Percentiles rank a stretch among this genome's conserved stretches.
phyloP scores from a whole-genome alignment of 1,284 basidiomycete genomes.

The Wallemia hederae region DNA sequence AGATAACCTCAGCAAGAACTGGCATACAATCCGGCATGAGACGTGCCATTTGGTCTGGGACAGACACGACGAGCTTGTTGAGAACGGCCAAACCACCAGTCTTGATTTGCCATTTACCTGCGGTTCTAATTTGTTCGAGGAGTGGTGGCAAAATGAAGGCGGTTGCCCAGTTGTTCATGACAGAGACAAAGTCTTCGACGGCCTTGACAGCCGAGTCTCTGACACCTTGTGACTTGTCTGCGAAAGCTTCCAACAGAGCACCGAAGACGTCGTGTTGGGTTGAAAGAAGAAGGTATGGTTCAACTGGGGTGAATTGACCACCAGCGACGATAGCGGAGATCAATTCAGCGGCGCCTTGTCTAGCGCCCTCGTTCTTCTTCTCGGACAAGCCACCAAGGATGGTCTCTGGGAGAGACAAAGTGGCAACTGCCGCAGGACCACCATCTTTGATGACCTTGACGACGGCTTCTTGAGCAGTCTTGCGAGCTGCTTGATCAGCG shows the following conservation, averaged over 20 bases:
- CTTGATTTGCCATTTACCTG: conserved; percentile 99
- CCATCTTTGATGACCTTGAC: conserved; percentile 26
- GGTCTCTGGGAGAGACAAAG: background rate
- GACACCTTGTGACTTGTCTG: conserved; percentile 67
- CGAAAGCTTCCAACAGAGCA: conserved; percentile 64
- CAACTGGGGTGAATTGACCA: conserved; percentile 54
- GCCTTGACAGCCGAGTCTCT: conserved; percentile 61
- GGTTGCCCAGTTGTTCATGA: conserved; percentile 73
- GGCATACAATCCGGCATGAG: conserved; percentile 93
- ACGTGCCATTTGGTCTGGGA: conserved; percentile 56
- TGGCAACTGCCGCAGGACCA: background rate
- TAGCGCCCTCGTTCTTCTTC: conserved; percentile 63
- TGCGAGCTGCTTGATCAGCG: conserved; percentile 40
- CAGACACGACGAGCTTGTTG: conserved; percentile 64
- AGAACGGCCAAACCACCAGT: conserved; percentile 56
- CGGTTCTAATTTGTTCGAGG: conserved; percentile 78
- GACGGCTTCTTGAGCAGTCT: conserved; percentile 38
- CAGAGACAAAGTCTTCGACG: conserved; percentile 43
- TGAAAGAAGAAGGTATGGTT: conserved; percentile 62
- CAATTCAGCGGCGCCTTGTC: conserved; percentile 53
- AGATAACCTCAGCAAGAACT: conserved; percentile 79
- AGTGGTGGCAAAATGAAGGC: conserved; percentile 61
- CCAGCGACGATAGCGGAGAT: conserved; percentile 37
- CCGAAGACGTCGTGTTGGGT: conserved; percentile 35
- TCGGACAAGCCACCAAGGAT: conserved; percentile 32